Evolutionary conservation across 2,329 filamentous ascomycete species (phyloP), one percentile per base, ranked within the genome.

Genomic region (Pyrenophora teres): DNA sequence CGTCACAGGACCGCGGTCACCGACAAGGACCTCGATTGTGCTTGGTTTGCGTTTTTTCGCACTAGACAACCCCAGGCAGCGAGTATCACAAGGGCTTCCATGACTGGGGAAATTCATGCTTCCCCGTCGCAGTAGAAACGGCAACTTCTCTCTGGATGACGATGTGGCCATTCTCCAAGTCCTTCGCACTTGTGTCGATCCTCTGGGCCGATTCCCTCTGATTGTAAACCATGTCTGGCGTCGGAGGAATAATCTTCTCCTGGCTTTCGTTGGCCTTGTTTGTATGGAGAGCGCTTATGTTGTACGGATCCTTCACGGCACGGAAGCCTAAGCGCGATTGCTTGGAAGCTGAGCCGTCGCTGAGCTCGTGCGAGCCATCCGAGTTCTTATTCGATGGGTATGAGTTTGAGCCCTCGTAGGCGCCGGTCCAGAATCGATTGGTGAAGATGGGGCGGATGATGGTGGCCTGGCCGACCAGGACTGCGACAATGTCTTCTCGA

Each of bases 401-500:
- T 9, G 7, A 32, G 15, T 38, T 45, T 3, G 54, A 48, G 21
- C 15, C 12, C 4, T 15, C 10, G 13, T 50, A 36, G 1, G 40
- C 30, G 10, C 35, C 31, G 27, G 16, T 41, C 57, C 60, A 61
- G 40, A 57, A 63, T 13, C 54, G 49, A 5, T 33, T 23, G 18
- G 55, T 54, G 39, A 63, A 56, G 12, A 63, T 19, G 16, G 73
- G 71, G 1, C 63, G 60, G 0, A 75, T 58, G 59, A 76, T 71
- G 2, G 74, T 72, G 0, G 72, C 68, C 38, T 76, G 70, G 4
- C 70, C 71, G 2, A 75, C 70, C 2, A 74, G 63, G 33, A 76
- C 69, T 3, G 70, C 72, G 6, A 76, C 68, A n/a, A 72, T 65
- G 46, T 74, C 72, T 52, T 76, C 73, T 10, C 73, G 69, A 21